Evolutionary conservation across 2,329 filamentous ascomycete species (phyloP), one percentile per base, ranked within the genome.

Genomic region (Venturia nashicola): DNA sequence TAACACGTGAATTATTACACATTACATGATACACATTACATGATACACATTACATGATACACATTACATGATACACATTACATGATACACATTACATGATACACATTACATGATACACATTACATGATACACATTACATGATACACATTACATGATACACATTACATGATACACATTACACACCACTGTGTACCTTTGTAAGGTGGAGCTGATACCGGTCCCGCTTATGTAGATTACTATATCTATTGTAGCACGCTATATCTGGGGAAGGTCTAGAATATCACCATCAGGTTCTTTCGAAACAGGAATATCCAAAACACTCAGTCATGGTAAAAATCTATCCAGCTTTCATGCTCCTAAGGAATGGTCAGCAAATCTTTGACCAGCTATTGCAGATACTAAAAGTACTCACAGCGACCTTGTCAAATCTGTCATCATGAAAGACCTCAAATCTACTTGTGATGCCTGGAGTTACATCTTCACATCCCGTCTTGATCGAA

Each of bases 371-470:
- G 46, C 36, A 9, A 18, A 32, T 1, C n/a, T 36, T 7, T 46
- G 66, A 67, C 2, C 65, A 69, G 27, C 64, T 65, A 32, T 67
- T 16, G 7, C 36, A 7, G 5, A 16, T 7, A 23, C n/a, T 27
- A 18, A 23, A 16, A 20, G 46, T 39, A 59, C 67, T 65, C 46
- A 69, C 69, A 65, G 68, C 66, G 51, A 69, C 69, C 40, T 68
- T 61, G 60, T 64, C 55, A 44, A 69, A 66, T 7, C 57, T 69
- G 9, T 74, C 73, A 65, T 78, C 75, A 43, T 70, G 71, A 61
- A 78, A 76, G 0, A 78, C 68, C 62, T 78, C 76, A 63, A 77
- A 77, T 14, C 75, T 72, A 64, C 72, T 76, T 0, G 74, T 78
- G 40, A 78, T 75, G 0, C 73, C 75, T 0, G 77, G 77, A 5